Evolutionary conservation across 495 filamentous ascomycete species (phyloP).

Genomic region (Cercophora newfieldiana): DNA sequence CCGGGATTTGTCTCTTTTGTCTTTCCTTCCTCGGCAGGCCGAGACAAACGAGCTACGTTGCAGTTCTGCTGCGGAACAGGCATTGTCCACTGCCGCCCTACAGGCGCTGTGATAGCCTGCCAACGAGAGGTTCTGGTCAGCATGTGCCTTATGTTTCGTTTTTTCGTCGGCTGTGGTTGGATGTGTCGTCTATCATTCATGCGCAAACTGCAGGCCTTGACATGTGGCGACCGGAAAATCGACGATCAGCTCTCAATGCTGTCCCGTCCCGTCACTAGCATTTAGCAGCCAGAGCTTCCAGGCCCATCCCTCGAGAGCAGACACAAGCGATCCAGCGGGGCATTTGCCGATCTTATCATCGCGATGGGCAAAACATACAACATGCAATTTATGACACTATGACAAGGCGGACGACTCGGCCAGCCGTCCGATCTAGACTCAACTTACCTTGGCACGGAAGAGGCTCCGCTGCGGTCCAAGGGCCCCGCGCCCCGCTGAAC

Average conservation of each 20-base stretch:
- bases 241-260: neutral
- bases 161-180: neutral
- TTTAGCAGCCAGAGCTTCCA: too few relatives aligned
- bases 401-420: too few relatives aligned
- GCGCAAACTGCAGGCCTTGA: neutral
- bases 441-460: neutral
- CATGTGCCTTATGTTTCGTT: neutral
- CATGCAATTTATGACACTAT: neutral
- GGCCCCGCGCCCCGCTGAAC: neutral
- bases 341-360: neutral
- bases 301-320: too few relatives aligned
- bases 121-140: neutral
- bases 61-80: neutral
- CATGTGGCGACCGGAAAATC: constrained; percentile 3
- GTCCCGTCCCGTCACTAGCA: neutral
- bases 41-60: constrained; percentile 3
- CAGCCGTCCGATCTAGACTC: too few relatives aligned
- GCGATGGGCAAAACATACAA: neutral
- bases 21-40: constrained; percentile 1
- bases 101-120: neutral
- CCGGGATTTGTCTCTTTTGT: neutral
- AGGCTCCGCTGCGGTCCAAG: neutral
- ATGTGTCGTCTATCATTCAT: constrained; percentile 7
- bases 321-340: neutral
- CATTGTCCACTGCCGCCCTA: neutral